Percentiles rank a stretch among this genome's conserved stretches.
Conservation (phyloP, 2,329 filamentous ascomycete genomes). For the Cercospora canescens region DNA sequence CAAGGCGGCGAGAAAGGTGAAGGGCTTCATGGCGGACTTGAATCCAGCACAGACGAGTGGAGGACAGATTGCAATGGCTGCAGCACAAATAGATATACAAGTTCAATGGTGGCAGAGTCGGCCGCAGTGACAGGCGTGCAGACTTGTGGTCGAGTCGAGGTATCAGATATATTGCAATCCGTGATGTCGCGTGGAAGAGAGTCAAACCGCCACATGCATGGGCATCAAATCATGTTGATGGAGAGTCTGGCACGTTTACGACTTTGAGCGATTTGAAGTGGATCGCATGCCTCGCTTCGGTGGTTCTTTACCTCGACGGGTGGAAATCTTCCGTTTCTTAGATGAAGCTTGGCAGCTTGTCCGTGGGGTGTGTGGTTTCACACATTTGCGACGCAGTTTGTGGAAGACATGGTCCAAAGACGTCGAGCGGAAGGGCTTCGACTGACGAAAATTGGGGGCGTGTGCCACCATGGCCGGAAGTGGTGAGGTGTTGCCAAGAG, state of each 20-base stretch:
- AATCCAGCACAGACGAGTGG: background rate
- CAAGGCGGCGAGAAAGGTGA: constrained; percentile 18
- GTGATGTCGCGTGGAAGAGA: background rate
- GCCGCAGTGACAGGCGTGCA: background rate
- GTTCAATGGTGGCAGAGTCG: background rate
- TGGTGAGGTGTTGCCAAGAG: background rate
- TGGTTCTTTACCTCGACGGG: background rate
- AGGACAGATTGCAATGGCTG: background rate
- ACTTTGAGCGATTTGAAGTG: background rate
- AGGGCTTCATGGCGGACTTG: constrained; percentile 9
- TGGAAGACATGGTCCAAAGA: no score
- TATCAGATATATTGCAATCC: background rate
- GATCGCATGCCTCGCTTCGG: background rate
- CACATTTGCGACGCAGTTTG: no score
- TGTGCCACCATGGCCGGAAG: no score
- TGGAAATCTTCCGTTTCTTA: background rate
- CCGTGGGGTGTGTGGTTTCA: background rate
- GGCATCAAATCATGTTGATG: background rate
- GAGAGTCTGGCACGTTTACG: background rate
- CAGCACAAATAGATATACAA: background rate
- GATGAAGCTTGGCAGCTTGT: background rate
- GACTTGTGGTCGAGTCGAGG: background rate
- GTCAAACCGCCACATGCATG: background rate
- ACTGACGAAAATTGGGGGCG: no score
- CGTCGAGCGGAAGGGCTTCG: no score